Evolutionary conservation across 305 asterid genomes (phyloP), one percentile per base, ranked within the genome.

Genomic region (Fraxinus ornus): DNA sequence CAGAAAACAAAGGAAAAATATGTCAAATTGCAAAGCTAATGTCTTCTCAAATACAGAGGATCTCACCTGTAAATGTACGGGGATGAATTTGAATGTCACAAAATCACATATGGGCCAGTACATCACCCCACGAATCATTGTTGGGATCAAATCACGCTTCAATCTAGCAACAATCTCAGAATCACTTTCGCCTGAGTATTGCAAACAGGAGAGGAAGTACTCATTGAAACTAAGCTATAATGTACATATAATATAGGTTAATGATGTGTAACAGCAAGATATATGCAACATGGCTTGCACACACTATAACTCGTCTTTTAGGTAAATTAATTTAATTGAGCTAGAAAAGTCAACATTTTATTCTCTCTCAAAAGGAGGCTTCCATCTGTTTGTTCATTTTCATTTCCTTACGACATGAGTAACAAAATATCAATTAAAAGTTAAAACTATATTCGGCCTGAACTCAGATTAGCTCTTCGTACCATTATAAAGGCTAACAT

Each of bases 81-180:
- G 97, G 81, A 91, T 86, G 89, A 95, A 95, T 86, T 86, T 95
- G 95, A 93, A 95, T 1, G 96, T 92, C 64, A 95, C 81, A 35
- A 92, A 95, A 81, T 95, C 98, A 84, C 98, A 95, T 7, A 93
- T 1, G 2, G 98, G 98, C 98, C 97, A 93, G 83, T 91, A 93
- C 92, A 93, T 89, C 66, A 89, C 66, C 55, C 98, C 94, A 17
- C 82, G 91, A 28, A 88, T 55, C 90, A 93, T 26, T 0, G 98
- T 95, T 74, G 98, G 95, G 49, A 91, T 19, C 88, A 95, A 73
- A 83, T 95, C 97, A 2, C 98, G 97, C 80, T 89, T 93, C 89
- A 95, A 85, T 85, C 98, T 85, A 44, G 92, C 97, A 82, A 90
- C 84, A 83, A 95, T 94, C 89, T 92, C 98, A 0, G 86, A 68